phyloP scores from a whole-genome alignment of 148 eudicot genomes.

The Camellia sinensis region DNA sequence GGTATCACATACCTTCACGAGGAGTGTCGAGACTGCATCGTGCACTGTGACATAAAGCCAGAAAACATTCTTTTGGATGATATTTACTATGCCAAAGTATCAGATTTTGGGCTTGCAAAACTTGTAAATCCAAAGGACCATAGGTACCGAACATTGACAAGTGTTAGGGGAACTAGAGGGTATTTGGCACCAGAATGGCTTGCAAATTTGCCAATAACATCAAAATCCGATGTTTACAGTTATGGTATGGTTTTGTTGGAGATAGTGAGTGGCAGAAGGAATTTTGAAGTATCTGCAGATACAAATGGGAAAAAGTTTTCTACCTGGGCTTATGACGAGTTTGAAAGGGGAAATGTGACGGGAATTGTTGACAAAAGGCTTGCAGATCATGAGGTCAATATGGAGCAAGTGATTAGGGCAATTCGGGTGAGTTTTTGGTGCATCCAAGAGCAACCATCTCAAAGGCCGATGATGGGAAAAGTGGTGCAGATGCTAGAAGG shows the following conservation, averaged over 20 bases:
- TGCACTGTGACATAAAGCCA: slow-evolving; percentile 86
- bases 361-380: slow-evolving; percentile 56
- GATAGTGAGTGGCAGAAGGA: slow-evolving; percentile 74
- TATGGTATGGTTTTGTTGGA: slow-evolving; percentile 85
- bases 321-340: slow-evolving; percentile 75
- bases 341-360: slow-evolving; percentile 55
- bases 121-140: slow-evolving; percentile 62
- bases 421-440: slow-evolving; percentile 84
- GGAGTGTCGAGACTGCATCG: slow-evolving; percentile 86
- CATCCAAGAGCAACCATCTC: slow-evolving; percentile 81
- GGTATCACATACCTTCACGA: slow-evolving; percentile 88
- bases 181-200: slow-evolving; percentile 94
- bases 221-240: slow-evolving; percentile 80
- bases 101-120: slow-evolving; percentile 88
- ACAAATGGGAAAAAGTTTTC: slow-evolving; percentile 62
- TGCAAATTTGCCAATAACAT: slow-evolving; percentile 69
- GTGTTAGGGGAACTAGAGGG: slow-evolving; percentile 84
- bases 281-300: slow-evolving; percentile 60
- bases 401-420: slow-evolving; percentile 63
- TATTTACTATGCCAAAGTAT: slow-evolving; percentile 63
- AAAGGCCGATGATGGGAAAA: slow-evolving; percentile 81
- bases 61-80: slow-evolving; percentile 84
- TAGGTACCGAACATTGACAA: slow-evolving; percentile 57
- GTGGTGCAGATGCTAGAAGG: slow-evolving; percentile 96
- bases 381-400: slow-evolving; percentile 30